Percentiles rank a stretch among this genome's conserved stretches.
Evolutionary conservation across 1,139 yeast genomes (phyloP).

Genomic region (Hansenula sp.): DNA sequence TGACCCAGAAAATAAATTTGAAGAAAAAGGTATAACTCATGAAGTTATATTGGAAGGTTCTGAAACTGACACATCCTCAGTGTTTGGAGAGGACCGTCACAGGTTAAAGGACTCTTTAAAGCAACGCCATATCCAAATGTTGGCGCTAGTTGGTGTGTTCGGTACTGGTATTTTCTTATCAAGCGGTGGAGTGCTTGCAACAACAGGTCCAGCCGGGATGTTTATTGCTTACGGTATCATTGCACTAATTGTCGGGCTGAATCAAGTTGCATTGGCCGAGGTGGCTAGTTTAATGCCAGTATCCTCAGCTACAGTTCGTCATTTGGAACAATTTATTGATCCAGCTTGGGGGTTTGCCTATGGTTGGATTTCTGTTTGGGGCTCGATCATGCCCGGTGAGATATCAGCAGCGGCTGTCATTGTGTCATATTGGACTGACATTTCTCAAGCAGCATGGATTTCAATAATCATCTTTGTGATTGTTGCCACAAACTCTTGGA

Average conservation of each 20-base stretch:
- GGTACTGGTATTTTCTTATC: conserved; percentile 53
- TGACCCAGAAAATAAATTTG: too few relatives aligned
- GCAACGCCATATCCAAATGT: too few relatives aligned
- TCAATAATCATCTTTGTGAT: conserved; percentile 38
- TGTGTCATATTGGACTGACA: conserved; percentile 46
- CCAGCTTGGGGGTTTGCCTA: conserved; percentile 70
- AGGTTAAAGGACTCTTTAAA: too few relatives aligned
- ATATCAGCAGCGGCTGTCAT: conserved; percentile 67
- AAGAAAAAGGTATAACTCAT: too few relatives aligned
- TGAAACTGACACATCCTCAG: too few relatives aligned
- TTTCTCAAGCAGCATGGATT: conserved; percentile 40
- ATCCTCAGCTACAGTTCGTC: conserved; percentile 24
- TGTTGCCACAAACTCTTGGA: conserved; percentile 36
- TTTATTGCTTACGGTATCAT: conserved; percentile 43
- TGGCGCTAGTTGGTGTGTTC: conserved; percentile 32
- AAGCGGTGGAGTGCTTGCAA: conserved; percentile 43
- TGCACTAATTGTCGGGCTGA: conserved; percentile 36
- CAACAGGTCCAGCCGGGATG: conserved; percentile 51
- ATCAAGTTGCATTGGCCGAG: conserved; percentile 25
- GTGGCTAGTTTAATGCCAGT: conserved; percentile 26
- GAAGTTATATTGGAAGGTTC: too few relatives aligned
- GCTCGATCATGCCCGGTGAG: conserved; percentile 56
- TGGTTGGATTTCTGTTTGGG: conserved; percentile 66
- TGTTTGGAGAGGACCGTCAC: too few relatives aligned
- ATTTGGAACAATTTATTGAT: conserved; percentile 36